A percentile compares a stretch with the other conserved stretches of the same genome.
Conservation (phyloP, 1,284 basidiomycete species). For the Leccinum angustisporum region DNA sequence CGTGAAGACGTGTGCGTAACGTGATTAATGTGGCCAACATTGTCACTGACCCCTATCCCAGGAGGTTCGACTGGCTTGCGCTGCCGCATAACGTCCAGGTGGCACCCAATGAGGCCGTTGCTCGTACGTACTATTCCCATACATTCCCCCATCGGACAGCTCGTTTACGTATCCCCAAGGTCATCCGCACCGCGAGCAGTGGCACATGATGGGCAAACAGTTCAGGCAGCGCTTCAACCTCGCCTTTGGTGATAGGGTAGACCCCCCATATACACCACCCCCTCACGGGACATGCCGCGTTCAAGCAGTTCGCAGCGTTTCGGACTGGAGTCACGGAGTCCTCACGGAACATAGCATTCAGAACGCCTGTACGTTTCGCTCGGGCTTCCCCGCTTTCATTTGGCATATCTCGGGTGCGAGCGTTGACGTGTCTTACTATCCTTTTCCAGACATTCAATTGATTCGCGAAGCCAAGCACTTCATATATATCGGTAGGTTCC, state of each 20-base stretch:
- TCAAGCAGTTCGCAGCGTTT: conserved; percentile 80
- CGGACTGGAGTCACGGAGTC: conserved; percentile 91
- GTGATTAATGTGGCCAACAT: neutral
- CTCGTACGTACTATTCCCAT: conserved; percentile 40
- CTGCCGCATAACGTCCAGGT: conserved; percentile 71
- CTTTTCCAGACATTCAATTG: conserved; percentile 65
- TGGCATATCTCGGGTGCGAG: conserved; percentile 5
- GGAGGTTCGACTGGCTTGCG: conserved; percentile 74
- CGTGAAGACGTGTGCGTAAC: conserved; percentile 48
- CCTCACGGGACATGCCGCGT: conserved; percentile 59
- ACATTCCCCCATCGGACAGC: neutral
- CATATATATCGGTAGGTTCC: conserved; percentile 79
- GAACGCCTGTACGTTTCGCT: conserved; percentile 67
- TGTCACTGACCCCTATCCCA: conserved; percentile 22
- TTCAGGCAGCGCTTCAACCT: conserved; percentile 63
- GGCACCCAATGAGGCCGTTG: conserved; percentile 65
- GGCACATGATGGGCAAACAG: conserved; percentile 54
- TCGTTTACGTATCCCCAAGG: conserved; percentile 35
- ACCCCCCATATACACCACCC: conserved; percentile 42
- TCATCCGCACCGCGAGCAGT: conserved; percentile 70
- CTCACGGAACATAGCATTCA: conserved; percentile 85
- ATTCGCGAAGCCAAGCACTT: conserved; percentile 84
- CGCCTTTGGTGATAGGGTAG: conserved; percentile 34
- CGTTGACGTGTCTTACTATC: neutral
- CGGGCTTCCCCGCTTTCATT: neutral